Base-by-base conservation (phyloP, 2,329 filamentous ascomycete genomes). In the Neonectria coccinea region DNA sequence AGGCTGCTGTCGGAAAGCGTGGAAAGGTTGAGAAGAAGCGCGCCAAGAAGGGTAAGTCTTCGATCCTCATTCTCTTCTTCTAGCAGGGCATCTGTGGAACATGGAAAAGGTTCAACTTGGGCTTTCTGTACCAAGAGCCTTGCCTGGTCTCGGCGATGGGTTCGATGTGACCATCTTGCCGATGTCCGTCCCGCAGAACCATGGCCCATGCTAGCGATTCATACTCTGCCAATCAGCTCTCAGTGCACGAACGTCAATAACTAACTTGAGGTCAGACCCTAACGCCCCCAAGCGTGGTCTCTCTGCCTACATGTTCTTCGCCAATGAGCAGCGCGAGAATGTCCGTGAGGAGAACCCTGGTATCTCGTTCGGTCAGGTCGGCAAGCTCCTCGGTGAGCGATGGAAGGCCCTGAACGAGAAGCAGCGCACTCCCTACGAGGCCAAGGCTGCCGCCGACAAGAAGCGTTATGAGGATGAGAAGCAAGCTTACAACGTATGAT, bases 221-320 rank as follows among this genome's bases (percentile, higher is more conserved):
- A 51, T 11, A 7, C 48, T n/a, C 11, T 51, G 9, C 48, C 22
- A 33, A 7, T 14, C 27, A 31, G 10, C 47, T 29, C 11, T 11
- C 25, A 20, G 3, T 18, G 9, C 18, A 29, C n/a, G 12, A 33
- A n/a, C 5, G 8, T 51, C 48, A 51, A 22, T 33, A 16, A 11
- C 59, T 63, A 57, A 64, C 54, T 22, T 22, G 6, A 11, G 20
- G 16, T 9, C 76, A 97, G 94, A 97, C 83, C 94, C 94, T 83
- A 97, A 97, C 84, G 95, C 94, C 66, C 96, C 96, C 81, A 99
- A 98, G 94, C 94, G 96, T 83, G 96, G 95, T 86, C 93, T 99
- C 55, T 98, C 96, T 58, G 96, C 96, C 70, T 99, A 99, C 90
- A 99, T 99, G 96, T 98, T 98, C 91, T 99, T 98, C 81, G 96